Evolutionary conservation across 805 yeast genomes (phyloP).

Genomic region (Zygoascus flipseniorum): DNA sequence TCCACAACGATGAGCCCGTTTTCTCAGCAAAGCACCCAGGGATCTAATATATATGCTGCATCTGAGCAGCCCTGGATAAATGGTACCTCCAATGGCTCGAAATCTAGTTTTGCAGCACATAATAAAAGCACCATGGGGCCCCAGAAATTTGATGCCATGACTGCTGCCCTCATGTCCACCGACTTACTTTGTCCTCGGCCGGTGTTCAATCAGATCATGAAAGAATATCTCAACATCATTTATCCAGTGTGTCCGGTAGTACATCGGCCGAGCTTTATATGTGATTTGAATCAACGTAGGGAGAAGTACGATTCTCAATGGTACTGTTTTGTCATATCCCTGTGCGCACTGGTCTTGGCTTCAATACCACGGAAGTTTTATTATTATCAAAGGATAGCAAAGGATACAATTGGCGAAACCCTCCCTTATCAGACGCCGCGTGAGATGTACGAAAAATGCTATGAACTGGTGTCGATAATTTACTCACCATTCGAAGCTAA

Average conservation of each 20-base stretch:
- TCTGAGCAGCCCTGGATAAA: no score
- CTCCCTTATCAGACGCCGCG: slow-evolving; percentile 4
- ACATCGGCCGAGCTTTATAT: slow-evolving; percentile 8
- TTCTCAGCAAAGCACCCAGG: no score
- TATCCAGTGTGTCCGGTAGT: slow-evolving; percentile 10
- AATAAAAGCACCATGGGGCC: no score
- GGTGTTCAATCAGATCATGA: slow-evolving; percentile 2
- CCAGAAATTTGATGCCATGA: no score
- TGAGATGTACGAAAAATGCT: slow-evolving; percentile 1
- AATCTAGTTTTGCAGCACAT: no score
- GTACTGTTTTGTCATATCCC: slow-evolving; percentile 4
- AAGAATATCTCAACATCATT: slow-evolving; percentile 1
- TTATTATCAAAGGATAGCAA: slow-evolving; percentile 6
- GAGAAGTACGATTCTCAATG: slow-evolving; percentile 9
- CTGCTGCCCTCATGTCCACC: neutral
- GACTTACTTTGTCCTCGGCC: slow-evolving; percentile 2
- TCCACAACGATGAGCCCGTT: no score
- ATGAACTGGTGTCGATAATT: slow-evolving; percentile 2
- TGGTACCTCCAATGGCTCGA: no score
- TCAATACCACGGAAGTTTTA: slow-evolving; percentile 7
- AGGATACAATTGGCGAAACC: neutral
- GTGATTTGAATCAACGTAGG: slow-evolving; percentile 5
- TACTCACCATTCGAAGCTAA: slow-evolving; percentile 2
- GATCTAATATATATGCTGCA: no score
- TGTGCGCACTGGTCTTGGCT: slow-evolving; percentile 10